Evolutionary conservation across 2,329 filamentous ascomycete species (phyloP).

Genomic region (Meredithiella fracta): DNA sequence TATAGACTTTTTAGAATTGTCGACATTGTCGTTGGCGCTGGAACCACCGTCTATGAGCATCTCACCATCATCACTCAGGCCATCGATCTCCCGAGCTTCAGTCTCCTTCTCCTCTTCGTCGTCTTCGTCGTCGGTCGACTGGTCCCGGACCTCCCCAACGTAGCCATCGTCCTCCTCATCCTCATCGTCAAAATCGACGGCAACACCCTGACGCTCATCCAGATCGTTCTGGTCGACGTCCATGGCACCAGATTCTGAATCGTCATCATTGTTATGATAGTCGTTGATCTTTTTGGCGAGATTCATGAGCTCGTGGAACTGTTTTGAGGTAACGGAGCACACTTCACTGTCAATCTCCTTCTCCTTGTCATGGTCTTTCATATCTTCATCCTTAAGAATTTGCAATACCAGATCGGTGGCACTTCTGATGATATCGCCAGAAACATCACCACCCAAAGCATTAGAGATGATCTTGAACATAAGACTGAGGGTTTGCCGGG

Average conservation of each 20-base stretch:
- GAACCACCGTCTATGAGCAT: constrained; percentile 65
- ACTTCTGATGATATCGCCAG: constrained; percentile 79
- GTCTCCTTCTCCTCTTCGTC: constrained; percentile 38
- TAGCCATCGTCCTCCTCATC: constrained; percentile 68
- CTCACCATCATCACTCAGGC: constrained; percentile 47
- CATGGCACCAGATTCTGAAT: constrained; percentile 21
- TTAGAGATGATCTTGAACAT: constrained; percentile 82
- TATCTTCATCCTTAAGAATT: constrained; percentile 79
- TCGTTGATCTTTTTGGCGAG: constrained; percentile 98
- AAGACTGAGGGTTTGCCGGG: constrained; percentile 82
- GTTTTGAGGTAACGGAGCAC: constrained; percentile 69
- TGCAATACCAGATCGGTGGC: constrained; percentile 86
- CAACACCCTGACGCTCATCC: constrained; percentile 89
- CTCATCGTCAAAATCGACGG: constrained; percentile 86
- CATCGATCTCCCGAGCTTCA: constrained; percentile 27
- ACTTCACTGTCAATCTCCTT: constrained; percentile 90
- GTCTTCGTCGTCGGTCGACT: constrained; percentile 68
- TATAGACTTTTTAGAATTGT: constrained; percentile 45
- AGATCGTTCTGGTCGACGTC: constrained; percentile 53
- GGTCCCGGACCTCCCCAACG: constrained; percentile 75
- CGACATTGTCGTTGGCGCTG: constrained; percentile 25
- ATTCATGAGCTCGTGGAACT: constrained; percentile 94
- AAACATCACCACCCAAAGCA: constrained; percentile 69
- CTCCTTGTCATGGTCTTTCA: constrained; percentile 98
- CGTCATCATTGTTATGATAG: constrained; percentile 88